Evolutionary conservation across 108 stramenopile genomes (phyloP).

Genomic region (Thalassiosira profunda): DNA sequence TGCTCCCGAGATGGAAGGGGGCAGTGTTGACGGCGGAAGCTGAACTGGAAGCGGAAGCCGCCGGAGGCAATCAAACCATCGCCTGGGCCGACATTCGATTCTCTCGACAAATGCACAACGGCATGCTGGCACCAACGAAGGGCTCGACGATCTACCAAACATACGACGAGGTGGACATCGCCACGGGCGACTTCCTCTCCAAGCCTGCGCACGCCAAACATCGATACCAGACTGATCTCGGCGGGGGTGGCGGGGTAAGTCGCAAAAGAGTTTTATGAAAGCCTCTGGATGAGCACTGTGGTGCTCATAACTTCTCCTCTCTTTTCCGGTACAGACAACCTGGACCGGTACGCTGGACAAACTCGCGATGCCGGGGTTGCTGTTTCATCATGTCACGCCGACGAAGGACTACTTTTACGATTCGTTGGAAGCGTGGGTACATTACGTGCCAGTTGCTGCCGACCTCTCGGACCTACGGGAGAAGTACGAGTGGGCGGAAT

Average conservation of each 20-base stretch:
- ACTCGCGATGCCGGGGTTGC: constrained; percentile 11
- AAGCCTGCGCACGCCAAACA: constrained; percentile 2
- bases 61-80: background rate
- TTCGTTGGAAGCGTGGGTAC: constrained; percentile 6
- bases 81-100: background rate
- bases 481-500: constrained; percentile 20
- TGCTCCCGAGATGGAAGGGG: constrained; percentile 5
- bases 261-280: background rate
- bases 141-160: background rate
- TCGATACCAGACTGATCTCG: constrained; percentile 25
- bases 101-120: background rate
- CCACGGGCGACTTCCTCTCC: background rate
- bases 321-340: background rate
- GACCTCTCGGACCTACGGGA: constrained; percentile 18
- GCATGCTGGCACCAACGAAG: background rate
- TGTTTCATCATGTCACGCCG: constrained; percentile 14
- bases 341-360: constrained; percentile 17
- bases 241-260: constrained; percentile 14
- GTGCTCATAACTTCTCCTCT: background rate
- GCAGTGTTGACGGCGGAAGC: constrained; percentile 2
- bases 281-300: background rate
- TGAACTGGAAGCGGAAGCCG: background rate
- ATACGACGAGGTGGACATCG: background rate
- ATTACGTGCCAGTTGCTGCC: constrained; percentile 10
- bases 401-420: constrained; percentile 26